phyloP scores from a whole-genome alignment of 495 filamentous ascomycete genomes.

The Penicillium flavigenum region DNA sequence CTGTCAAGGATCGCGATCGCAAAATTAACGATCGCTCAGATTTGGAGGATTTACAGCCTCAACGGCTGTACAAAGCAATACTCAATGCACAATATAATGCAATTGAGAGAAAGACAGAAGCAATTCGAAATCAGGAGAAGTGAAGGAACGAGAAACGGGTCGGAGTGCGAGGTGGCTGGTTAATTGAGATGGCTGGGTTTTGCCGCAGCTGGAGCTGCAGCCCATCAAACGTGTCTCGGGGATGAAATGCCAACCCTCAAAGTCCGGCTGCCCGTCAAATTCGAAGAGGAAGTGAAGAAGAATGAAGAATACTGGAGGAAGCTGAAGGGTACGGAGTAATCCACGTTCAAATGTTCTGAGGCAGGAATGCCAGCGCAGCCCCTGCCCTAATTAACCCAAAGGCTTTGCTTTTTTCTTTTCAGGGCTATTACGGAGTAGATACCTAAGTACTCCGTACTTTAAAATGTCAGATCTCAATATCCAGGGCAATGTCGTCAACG shows the following conservation, averaged over 20 bases:
- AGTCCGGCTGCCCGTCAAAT: background rate
- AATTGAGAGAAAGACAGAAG: slow-evolving; percentile 10
- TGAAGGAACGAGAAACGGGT: slow-evolving; percentile 10
- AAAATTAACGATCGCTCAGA: slow-evolving; percentile 8
- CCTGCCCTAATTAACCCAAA: background rate
- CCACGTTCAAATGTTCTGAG: background rate
- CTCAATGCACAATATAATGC: slow-evolving; percentile 11
- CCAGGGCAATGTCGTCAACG: background rate
- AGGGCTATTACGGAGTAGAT: background rate
- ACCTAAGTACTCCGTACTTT: background rate
- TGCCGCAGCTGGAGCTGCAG: slow-evolving; percentile 28
- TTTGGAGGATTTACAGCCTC: background rate
- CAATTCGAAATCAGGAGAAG: slow-evolving; percentile 5
- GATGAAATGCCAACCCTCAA: slow-evolving; percentile 21
- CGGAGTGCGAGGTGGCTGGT: slow-evolving; percentile 31
- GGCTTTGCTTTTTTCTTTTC: background rate
- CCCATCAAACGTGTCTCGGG: slow-evolving; percentile 28
- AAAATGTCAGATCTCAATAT: background rate
- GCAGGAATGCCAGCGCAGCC: background rate
- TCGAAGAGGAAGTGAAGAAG: background rate
- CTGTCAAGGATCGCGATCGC: slow-evolving; percentile 20
- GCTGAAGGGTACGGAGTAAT: background rate
- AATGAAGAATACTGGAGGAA: slow-evolving; percentile 1
- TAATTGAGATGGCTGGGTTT: slow-evolving; percentile 37
- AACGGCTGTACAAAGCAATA: slow-evolving; percentile 8